phyloP scores from a whole-genome alignment of 345 rosid species.

The Pseudoturritis turrita region DNA sequence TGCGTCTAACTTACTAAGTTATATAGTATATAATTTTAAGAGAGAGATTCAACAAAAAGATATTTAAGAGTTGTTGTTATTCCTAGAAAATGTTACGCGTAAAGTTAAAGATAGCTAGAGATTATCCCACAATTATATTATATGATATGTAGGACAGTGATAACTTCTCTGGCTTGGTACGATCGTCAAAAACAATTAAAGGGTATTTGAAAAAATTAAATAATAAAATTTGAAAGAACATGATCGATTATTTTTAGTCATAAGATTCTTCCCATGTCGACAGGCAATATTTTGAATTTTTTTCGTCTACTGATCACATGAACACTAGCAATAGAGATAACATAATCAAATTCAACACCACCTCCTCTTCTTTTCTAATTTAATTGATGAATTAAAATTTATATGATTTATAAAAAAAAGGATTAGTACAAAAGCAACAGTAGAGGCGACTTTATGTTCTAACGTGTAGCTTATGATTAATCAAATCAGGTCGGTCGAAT shows the following conservation, averaged over 20 bases:
- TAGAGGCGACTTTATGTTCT: conserved; percentile 31
- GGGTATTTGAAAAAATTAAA: not conserved
- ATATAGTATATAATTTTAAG: not conserved
- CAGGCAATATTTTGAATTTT: conserved; percentile 12
- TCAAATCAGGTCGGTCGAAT: conserved; percentile 38
- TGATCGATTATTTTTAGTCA: conserved; percentile 16
- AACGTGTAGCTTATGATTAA: conserved; percentile 32
- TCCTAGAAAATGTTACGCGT: conserved; percentile 15
- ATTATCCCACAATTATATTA: not conserved
- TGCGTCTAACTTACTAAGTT: conserved; percentile 5
- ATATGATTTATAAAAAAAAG: not conserved
- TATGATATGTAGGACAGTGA: conserved; percentile 16
- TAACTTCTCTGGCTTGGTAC: conserved; percentile 23
- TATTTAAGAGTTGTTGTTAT: not conserved
- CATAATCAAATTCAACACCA: conserved; percentile 34
- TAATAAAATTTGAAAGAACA: conserved; percentile 5
- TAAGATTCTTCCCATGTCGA: conserved; percentile 25
- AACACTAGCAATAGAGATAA: conserved; percentile 29
- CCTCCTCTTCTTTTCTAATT: conserved; percentile 18
- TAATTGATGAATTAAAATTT: not conserved
- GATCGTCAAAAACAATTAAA: conserved; percentile 24
- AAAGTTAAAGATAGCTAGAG: conserved; percentile 1
- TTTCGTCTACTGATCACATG: conserved; percentile 28
- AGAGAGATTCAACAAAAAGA: not conserved
- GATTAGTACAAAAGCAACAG: conserved; percentile 28